Evolutionary conservation across 805 yeast genomes (phyloP), one percentile per base, ranked within the genome.

Genomic region (Cyberlindnera maritima): DNA sequence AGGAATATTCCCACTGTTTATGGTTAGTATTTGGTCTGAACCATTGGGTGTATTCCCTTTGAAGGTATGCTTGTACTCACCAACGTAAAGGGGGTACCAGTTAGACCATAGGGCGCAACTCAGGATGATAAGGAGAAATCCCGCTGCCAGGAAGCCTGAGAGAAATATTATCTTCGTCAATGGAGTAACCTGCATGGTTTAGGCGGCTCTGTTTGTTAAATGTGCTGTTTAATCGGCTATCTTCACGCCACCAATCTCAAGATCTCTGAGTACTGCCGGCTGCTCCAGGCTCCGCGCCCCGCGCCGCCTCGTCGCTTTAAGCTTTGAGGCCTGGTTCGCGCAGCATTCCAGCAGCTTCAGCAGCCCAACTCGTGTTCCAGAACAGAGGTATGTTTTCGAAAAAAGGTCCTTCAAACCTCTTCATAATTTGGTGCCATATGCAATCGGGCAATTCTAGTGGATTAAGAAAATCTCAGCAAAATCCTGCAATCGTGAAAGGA

Each of bases 91-190:
- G 32, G 99, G 98, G 59, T 85, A 81, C 95, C 97, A 94, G 65
- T 89, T 90, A 40, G 88, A 86, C 69, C 80, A 88, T 12, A 94
- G 73, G 2, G 94, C 92, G 43, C 96, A 90, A 39, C 96, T 89
- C 29, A 94, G 72, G 21, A 92, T 87, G 37, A 91, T 89, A 53
- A 94, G 72, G 31, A 94, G 77, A 59, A 92, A 92, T 6, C 99
- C 99, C 55, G 89, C 76, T 1, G 98, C 94, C 26, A 92, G 75
- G 39, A 91, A 81, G 34, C 83, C 74, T 14, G 94, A 79, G 17
- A 88, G 79, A 14, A 85, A 83, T 36, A 88, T 85, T 58, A 89
- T 85, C 60, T 82, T 84, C 47, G 88, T 85, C 52, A 89, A 69
- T 31, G 96, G 95, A 52, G 83, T 77, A 23, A 47, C 58, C 36